phyloP scores from a whole-genome alignment of 2,329 filamentous ascomycete species.

The Aspergillus viridinutans region DNA sequence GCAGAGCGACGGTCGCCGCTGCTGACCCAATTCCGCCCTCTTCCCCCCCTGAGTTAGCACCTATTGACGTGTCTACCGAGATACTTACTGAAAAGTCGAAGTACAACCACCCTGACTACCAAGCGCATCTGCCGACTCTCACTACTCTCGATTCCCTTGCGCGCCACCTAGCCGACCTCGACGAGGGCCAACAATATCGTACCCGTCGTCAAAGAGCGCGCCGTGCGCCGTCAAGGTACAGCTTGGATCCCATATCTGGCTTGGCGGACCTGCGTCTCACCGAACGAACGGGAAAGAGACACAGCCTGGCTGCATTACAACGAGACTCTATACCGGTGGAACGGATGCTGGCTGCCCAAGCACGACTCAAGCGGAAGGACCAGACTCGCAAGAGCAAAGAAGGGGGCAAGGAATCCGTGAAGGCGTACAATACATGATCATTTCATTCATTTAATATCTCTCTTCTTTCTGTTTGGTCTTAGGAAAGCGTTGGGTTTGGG shows the following conservation, averaged over 20 bases:
- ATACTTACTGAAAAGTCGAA: slow-evolving; percentile 17
- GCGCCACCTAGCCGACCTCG: slow-evolving; percentile 14
- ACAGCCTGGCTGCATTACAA: slow-evolving; percentile 18
- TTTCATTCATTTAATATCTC: neutral
- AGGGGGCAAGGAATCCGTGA: slow-evolving; percentile 33
- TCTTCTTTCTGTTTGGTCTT: neutral
- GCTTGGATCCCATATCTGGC: slow-evolving; percentile 26
- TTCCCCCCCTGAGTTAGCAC: slow-evolving; percentile 27
- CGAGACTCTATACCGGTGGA: slow-evolving; percentile 28
- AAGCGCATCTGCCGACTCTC: slow-evolving; percentile 19
- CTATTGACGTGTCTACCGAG: slow-evolving; percentile 21
- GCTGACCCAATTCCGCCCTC: slow-evolving; percentile 22
- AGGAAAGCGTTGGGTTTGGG: neutral
- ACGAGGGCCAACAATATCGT: slow-evolving; percentile 17
- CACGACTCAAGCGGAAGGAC: slow-evolving; percentile 30
- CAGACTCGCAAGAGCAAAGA: slow-evolving; percentile 21
- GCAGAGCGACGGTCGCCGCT: slow-evolving; percentile 9
- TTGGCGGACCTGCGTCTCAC: slow-evolving; percentile 13
- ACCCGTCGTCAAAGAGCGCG: slow-evolving; percentile 19
- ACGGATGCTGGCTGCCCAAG: slow-evolving; percentile 31
- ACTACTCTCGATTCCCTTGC: slow-evolving; percentile 25
- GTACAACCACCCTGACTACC: slow-evolving; percentile 19
- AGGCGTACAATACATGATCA: slow-evolving; percentile 5
- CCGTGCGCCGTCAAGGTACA: slow-evolving; percentile 25
- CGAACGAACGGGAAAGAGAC: slow-evolving; percentile 19